These are phyloP conservation scores for Casuarina equisetifolia DNA, from an alignment of 306 rosid genomes.

Conservation along the genomic window DNA sequence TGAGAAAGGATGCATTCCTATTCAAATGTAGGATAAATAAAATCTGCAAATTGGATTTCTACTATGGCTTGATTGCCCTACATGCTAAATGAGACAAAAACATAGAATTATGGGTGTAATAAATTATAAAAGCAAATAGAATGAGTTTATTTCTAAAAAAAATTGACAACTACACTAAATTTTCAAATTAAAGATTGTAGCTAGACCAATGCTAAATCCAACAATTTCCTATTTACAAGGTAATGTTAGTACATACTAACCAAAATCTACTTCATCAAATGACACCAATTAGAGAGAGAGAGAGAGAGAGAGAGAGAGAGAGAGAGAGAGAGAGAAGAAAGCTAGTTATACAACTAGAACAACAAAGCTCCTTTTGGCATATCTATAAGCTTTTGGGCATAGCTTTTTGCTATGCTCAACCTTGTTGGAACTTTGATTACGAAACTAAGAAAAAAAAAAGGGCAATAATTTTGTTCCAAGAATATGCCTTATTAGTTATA, in stretches of 20 bases:
- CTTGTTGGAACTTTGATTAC: neutral
- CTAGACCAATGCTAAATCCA: slow-evolving; percentile 97
- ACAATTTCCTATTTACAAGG: slow-evolving; percentile 63
- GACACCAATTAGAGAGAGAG: neutral
- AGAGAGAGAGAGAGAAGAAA: too few relatives aligned
- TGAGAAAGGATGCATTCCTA: slow-evolving; percentile 61
- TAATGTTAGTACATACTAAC: slow-evolving; percentile 11
- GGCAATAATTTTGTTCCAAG: neutral
- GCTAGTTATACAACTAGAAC: too few relatives aligned
- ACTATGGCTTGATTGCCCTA: slow-evolving; percentile 92
- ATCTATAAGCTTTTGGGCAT: too few relatives aligned
- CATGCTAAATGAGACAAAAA: slow-evolving; percentile 27
- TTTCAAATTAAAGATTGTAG: slow-evolving; percentile 76
- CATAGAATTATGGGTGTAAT: slow-evolving; percentile 10
- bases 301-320: too few relatives aligned
- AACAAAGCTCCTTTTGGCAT: too few relatives aligned
- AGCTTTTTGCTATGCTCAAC: too few relatives aligned
- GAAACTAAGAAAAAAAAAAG: neutral
- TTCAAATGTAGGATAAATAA: slow-evolving; percentile 93
- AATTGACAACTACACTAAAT: slow-evolving; percentile 16
- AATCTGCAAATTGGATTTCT: slow-evolving; percentile 98
- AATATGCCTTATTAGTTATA: neutral
- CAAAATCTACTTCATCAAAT: neutral
- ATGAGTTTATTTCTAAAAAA: slow-evolving; percentile 16
- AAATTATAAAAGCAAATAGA: neutral